phyloP scores from a whole-genome alignment of 495 filamentous ascomycete species.

The Penicillium samsonianum region DNA sequence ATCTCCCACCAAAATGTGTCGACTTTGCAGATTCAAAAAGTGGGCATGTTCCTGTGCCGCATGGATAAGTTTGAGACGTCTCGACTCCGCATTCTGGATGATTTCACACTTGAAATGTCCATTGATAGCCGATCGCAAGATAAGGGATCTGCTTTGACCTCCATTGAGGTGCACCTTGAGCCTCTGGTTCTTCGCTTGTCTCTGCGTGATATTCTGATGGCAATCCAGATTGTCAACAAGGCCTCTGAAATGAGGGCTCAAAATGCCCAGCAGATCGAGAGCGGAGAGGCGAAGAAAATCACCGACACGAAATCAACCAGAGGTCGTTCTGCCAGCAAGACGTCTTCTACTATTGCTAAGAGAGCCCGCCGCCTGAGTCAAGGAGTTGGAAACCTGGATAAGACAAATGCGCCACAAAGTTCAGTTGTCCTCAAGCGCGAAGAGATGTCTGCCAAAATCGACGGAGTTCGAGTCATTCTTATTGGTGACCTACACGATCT shows the following conservation, averaged over 20 bases:
- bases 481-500: conserved; percentile 96
- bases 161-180: conserved; percentile 83
- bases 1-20: conserved; percentile 92
- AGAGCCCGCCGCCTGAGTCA: conserved; percentile 44
- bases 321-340: conserved; percentile 65
- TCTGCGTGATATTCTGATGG: conserved; percentile 89
- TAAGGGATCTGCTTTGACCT: conserved; percentile 67
- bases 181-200: conserved; percentile 91
- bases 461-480: conserved; percentile 88
- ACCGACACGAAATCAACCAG: conserved; percentile 60
- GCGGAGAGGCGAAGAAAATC: conserved; percentile 62
- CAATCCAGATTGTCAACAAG: conserved; percentile 88
- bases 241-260: conserved; percentile 82
- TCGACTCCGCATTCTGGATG: conserved; percentile 86
- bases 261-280: conserved; percentile 44
- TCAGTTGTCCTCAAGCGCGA: conserved; percentile 72
- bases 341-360: conserved; percentile 58
- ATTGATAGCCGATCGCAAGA: conserved; percentile 75
- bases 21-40: conserved; percentile 85
- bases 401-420: conserved; percentile 28
- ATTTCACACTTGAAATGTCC: conserved; percentile 88
- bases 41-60: conserved; percentile 97
- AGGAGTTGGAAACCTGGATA: conserved; percentile 31
- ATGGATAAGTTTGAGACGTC: conserved; percentile 95
- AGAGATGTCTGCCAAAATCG: conserved; percentile 78